A percentile compares a stretch with the other conserved stretches of the same genome.
Evolutionary conservation across 2,329 filamentous ascomycete species (phyloP).

Genomic region (Colletotrichum sublineola): DNA sequence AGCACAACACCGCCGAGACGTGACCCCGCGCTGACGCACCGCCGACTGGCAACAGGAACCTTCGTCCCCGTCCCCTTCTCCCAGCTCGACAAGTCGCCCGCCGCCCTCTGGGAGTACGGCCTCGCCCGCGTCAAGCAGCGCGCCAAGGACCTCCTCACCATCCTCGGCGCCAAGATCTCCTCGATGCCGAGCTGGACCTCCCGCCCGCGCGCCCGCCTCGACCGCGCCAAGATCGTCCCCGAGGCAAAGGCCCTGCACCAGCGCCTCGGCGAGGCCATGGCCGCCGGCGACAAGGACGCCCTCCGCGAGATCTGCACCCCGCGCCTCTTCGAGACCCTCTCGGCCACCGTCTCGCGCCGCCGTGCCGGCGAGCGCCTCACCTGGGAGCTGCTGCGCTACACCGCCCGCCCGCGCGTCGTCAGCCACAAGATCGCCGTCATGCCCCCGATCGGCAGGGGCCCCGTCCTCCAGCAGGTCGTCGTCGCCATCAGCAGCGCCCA

Average conservation of each 20-base stretch:
- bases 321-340: constrained; percentile 65
- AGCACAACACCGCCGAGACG: not conserved
- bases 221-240: constrained; percentile 59
- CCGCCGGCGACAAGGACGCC: constrained; percentile 65
- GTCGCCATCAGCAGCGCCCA: constrained; percentile 71
- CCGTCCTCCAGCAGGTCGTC: constrained; percentile 69
- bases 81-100: constrained; percentile 49
- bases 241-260: constrained; percentile 71
- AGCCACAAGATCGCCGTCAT: constrained; percentile 67
- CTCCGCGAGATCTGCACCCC: constrained; percentile 67
- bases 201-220: constrained; percentile 59
- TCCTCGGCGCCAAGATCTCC: constrained; percentile 57
- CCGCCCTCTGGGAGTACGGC: constrained; percentile 53
- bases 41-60: constrained; percentile 54
- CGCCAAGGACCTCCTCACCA: constrained; percentile 49
- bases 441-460: constrained; percentile 53
- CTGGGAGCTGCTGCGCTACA: constrained; percentile 70
- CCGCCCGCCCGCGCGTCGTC: constrained; percentile 63
- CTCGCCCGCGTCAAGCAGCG: constrained; percentile 54
- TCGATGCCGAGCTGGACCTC: constrained; percentile 61
- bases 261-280: constrained; percentile 72
- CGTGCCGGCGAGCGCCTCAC: constrained; percentile 57
- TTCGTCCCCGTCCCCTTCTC: constrained; percentile 60
- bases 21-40: constrained; percentile 1
- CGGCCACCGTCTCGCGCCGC: constrained; percentile 66